Evolutionary conservation across 495 filamentous ascomycete species (phyloP), one percentile per base, ranked within the genome.

Genomic region (Neurospora sp.): DNA sequence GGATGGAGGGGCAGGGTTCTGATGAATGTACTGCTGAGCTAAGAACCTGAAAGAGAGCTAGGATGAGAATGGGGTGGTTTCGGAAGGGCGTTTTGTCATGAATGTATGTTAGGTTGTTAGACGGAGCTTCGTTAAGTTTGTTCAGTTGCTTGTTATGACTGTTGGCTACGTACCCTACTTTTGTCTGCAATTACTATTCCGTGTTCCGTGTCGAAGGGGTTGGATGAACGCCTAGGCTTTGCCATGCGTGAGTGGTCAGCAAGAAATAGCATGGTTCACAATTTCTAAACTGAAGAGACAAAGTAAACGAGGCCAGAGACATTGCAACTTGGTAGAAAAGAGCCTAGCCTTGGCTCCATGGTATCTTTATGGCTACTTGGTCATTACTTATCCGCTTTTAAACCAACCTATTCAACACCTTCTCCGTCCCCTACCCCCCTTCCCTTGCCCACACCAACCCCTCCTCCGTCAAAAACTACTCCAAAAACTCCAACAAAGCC

Each of bases 401-500:
- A 71, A 77, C 45, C 39, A 71, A 77, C n/a, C n/a, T n/a, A n/a
- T n/a, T n/a, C n/a, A n/a, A n/a, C n/a, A n/a, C n/a, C n/a, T n/a
- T n/a, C n/a, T n/a, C n/a, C n/a, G n/a, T n/a, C n/a, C n/a, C n/a
- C n/a, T n/a, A n/a, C n/a, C n/a, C n/a, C n/a, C n/a, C n/a, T n/a
- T 9, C 38, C 39, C 10, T 15, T 9, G 3, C 39, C 39, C 39
- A 13, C 11, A 13, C 1, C 9, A 11, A 17, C 5, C 38, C 54
- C 59, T 31, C 31, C 10, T 4, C n/a, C 36, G 17, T 28, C 10
- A 28, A 5, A 2, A 3, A 10, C 71, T 77, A 84, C 80, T 82
- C 84, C 72, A 92, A 75, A 77, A 90, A 91, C 71, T 88, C 83
- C 70, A 92, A 80, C 69, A 94, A 80, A 8, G 92, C 90, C 70